Evolutionary conservation across 371 early-diverging fungal genomes (phyloP).

Genomic region (Conidiobolus incongruus): DNA sequence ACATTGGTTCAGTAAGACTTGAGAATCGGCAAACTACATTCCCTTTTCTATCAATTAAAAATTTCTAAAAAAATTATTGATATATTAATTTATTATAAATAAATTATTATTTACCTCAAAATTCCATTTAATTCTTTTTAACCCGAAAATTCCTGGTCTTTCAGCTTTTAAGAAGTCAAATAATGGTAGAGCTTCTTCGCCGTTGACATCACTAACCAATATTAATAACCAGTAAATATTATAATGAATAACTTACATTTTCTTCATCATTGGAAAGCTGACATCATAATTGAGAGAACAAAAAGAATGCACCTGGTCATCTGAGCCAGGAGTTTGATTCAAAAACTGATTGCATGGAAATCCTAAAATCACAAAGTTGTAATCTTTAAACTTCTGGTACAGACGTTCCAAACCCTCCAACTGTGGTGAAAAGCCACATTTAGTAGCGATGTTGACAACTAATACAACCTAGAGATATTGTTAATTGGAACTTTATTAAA

Average conservation of each 20-base stretch:
- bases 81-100: not conserved
- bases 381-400: constrained; percentile 52
- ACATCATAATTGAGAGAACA: constrained; percentile 45
- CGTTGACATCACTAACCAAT: constrained; percentile 41
- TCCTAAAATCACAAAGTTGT: constrained; percentile 48
- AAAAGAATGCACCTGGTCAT: constrained; percentile 37
- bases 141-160: constrained; percentile 10
- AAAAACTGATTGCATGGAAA: constrained; percentile 86
- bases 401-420: constrained; percentile 62
- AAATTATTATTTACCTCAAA: constrained; percentile 20
- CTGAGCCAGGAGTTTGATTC: constrained; percentile 36
- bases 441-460: constrained; percentile 87
- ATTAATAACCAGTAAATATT: too few species aligned
- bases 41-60: constrained; percentile 45
- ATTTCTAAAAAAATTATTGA: constrained; percentile 19
- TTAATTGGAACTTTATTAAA: too few species aligned
- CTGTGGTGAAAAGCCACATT: constrained; percentile 84
- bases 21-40: too few species aligned
- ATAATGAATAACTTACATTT: constrained; percentile 13
- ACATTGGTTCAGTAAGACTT: too few species aligned
- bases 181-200: constrained; percentile 41
- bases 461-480: constrained; percentile 64
- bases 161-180: constrained; percentile 46
- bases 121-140: constrained; percentile 45
- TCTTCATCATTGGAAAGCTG: constrained; percentile 62